phyloP scores from a whole-genome alignment of 352 stramenopile genomes.

The Phytopythium aichiense region DNA sequence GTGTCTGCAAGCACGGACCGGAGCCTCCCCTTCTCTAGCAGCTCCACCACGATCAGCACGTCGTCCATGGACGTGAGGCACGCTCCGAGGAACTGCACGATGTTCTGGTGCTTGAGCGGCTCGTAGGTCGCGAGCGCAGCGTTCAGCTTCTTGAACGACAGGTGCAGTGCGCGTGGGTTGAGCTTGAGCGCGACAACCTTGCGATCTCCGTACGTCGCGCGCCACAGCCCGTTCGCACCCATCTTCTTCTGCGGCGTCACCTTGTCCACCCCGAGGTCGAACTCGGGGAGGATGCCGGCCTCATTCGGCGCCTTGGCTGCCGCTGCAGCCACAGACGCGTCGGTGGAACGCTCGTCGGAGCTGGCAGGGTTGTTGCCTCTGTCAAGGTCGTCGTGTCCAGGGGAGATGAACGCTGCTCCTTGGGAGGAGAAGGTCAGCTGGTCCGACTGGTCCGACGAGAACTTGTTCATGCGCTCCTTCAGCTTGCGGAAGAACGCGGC shows the following conservation, averaged over 20 bases:
- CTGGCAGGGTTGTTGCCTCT: neutral
- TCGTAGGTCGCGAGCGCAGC: constrained; percentile 45
- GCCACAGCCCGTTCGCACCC: constrained; percentile 46
- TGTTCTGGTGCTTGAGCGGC: constrained; percentile 60
- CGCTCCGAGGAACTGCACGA: constrained; percentile 63
- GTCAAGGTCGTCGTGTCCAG: constrained; percentile 9
- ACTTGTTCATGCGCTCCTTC: constrained; percentile 29
- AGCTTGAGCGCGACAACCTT: constrained; percentile 58
- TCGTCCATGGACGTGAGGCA: constrained; percentile 54
- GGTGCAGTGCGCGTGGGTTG: constrained; percentile 26
- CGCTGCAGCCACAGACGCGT: neutral
- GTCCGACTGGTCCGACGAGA: constrained; percentile 19
- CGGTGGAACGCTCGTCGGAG: neutral
- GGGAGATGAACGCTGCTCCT: constrained; percentile 19
- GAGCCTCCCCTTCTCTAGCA: constrained; percentile 70
- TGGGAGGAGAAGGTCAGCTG: constrained; percentile 29
- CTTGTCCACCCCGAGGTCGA: constrained; percentile 46
- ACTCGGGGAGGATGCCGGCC: constrained; percentile 28
- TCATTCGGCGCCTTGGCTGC: constrained; percentile 8
- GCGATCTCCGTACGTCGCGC: constrained; percentile 36
- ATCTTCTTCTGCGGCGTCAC: constrained; percentile 49
- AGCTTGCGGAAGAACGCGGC: constrained; percentile 35
- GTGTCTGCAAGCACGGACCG: constrained; percentile 44
- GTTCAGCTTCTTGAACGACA: constrained; percentile 41
- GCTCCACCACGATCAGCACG: constrained; percentile 66